Evolutionary conservation across 2,329 filamentous ascomycete genomes (phyloP).

Genomic region (Hymenoscyphus infarciens): DNA sequence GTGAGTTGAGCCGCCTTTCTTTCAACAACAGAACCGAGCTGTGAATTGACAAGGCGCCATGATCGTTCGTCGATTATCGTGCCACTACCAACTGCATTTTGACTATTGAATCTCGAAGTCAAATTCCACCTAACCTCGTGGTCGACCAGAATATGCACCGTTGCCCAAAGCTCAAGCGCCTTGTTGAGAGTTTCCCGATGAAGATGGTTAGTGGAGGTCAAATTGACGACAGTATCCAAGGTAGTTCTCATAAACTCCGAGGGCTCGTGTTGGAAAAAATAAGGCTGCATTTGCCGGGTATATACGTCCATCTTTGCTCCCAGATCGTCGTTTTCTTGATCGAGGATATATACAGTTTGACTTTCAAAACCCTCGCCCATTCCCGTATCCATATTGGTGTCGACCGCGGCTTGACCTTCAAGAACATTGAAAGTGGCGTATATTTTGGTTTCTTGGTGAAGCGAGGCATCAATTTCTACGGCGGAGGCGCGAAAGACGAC

Average conservation of each 20-base stretch:
- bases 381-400: slow-evolving; percentile 37
- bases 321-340: slow-evolving; percentile 58
- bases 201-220: slow-evolving; percentile 47
- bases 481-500: slow-evolving; percentile 46
- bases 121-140: slow-evolving; percentile 57
- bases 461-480: slow-evolving; percentile 50
- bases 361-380: slow-evolving; percentile 34
- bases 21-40: slow-evolving; percentile 62
- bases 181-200: slow-evolving; percentile 45
- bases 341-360: slow-evolving; percentile 50
- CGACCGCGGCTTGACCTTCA: slow-evolving; percentile 27
- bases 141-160: slow-evolving; percentile 60
- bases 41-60: slow-evolving; percentile 60
- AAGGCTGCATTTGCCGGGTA: slow-evolving; percentile 54
- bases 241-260: slow-evolving; percentile 59
- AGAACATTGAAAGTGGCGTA: slow-evolving; percentile 33
- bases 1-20: slow-evolving; percentile 59
- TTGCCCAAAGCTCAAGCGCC: slow-evolving; percentile 60
- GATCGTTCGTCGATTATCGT: slow-evolving; percentile 22
- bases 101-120: slow-evolving; percentile 18
- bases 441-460: slow-evolving; percentile 50
- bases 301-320: slow-evolving; percentile 57
- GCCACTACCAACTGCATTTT: slow-evolving; percentile 23
- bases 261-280: slow-evolving; percentile 56
- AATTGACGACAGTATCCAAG: slow-evolving; percentile 45